Percentiles rank a stretch among this genome's conserved stretches.
Evolutionary conservation across 495 filamentous ascomycete genomes (phyloP).

Genomic region (Elasticomyces elasticus): DNA sequence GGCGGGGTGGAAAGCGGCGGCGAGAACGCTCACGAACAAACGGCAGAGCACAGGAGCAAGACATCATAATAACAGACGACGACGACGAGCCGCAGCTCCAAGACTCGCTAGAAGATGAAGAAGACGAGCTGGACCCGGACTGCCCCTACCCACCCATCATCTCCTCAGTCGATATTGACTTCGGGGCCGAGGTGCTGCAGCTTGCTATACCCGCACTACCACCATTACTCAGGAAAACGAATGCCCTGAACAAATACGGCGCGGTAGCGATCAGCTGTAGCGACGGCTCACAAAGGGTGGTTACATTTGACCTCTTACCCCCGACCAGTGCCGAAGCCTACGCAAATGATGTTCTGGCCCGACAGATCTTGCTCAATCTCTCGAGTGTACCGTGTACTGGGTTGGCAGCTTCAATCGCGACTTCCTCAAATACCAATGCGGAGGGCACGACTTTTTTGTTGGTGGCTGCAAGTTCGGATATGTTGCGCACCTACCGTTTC

Average conservation of each 20-base stretch:
- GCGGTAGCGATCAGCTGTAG: conserved; percentile 63
- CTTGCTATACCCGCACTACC: conserved; percentile 29
- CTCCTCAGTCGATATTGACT: conserved; percentile 28
- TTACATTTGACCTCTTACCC: conserved; percentile 45
- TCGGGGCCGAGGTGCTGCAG: conserved; percentile 31
- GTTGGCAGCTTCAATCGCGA: not conserved
- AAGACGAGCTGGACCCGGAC: conserved; percentile 49
- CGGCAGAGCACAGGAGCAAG: conserved; percentile 38
- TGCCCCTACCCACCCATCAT: conserved; percentile 37
- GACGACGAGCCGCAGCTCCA: conserved; percentile 50
- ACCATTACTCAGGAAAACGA: not conserved
- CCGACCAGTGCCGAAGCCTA: not conserved
- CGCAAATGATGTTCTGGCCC: not conserved
- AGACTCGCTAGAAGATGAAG: conserved; percentile 45
- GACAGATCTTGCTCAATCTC: not conserved
- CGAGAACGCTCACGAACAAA: conserved; percentile 32
- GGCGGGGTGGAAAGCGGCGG: conserved; percentile 58
- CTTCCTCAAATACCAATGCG: not conserved
- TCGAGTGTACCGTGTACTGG: not conserved
- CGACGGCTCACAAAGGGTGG: conserved; percentile 55
- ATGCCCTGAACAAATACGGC: conserved; percentile 41
- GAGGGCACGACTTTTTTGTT: not conserved
- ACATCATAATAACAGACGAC: conserved; percentile 75
- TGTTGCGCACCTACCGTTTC: not conserved
- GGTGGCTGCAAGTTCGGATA: not conserved